Conservation (phyloP, 352 stramenopile genomes). For the Pythium periplocum region DNA sequence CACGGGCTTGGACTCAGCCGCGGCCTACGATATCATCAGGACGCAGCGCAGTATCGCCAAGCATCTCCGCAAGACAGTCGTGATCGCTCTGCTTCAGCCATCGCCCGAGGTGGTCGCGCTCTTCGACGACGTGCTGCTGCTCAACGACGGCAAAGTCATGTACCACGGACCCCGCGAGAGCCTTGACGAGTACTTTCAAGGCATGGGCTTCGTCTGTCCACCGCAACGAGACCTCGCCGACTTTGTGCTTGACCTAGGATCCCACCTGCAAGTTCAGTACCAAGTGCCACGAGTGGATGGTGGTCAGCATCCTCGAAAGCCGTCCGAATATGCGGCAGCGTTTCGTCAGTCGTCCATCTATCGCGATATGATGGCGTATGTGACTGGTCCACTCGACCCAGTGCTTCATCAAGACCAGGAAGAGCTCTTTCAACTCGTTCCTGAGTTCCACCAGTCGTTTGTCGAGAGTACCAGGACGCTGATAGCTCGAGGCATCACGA, state of each 20-base stretch:
- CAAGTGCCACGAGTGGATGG: not conserved
- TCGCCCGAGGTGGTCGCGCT: constrained; percentile 85
- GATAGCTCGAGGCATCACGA: constrained; percentile 25
- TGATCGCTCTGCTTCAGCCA: constrained; percentile 69
- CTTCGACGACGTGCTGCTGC: constrained; percentile 87
- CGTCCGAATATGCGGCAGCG: constrained; percentile 9
- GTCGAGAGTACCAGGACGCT: not conserved
- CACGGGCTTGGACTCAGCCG: constrained; percentile 31
- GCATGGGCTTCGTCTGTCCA: constrained; percentile 33
- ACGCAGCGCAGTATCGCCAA: constrained; percentile 25
- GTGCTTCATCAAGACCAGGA: constrained; percentile 1
- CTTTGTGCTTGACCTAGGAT: constrained; percentile 22
- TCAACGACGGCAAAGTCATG: constrained; percentile 78
- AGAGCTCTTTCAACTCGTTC: not conserved
- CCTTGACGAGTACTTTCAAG: constrained; percentile 58
- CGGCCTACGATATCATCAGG: constrained; percentile 73
- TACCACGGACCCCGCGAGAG: constrained; percentile 67
- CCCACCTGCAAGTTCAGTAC: constrained; percentile 17
- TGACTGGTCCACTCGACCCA: not conserved
- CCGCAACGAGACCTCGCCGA: constrained; percentile 21
- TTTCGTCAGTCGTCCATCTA: constrained; percentile 10
- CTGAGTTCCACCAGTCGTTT: constrained; percentile 4
- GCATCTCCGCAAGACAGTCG: constrained; percentile 10
- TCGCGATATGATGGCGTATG: not conserved
- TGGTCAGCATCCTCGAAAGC: constrained; percentile 1